Evolutionary conservation across 495 filamentous ascomycete genomes (phyloP), one percentile per base, ranked within the genome.

Genomic region (Aspergillus sclerotiicarbonarius): DNA sequence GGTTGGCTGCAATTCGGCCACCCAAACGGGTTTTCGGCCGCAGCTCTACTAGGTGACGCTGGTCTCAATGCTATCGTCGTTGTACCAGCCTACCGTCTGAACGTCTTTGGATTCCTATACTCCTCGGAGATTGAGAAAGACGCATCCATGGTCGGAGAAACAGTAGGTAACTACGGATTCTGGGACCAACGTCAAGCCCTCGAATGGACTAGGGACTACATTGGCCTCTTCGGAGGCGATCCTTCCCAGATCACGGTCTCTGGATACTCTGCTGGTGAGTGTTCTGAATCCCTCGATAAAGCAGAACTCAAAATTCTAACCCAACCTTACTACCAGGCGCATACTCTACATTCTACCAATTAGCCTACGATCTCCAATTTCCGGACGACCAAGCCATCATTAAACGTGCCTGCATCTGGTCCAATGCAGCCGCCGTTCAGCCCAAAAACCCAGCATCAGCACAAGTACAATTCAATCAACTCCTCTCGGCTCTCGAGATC

Each of bases 41-140:
- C 74, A 47, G 80, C 84, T 12, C 12, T 88, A 71, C 76, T 78
- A 61, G 57, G 75, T 64, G 64, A 81, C 64, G 55, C 82, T 55
- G 55, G 73, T 9, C 71, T 79, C 53, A 71, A 75, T n/a, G 69
- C 86, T 39, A 75, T 90, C 16, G 68, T 83, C 18, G 73, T 90
- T 32, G 84, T 82, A 67, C 86, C 88, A 55, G 87, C 86, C 58
- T 90, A 90, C 62, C 82, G 88, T 3, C 70, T 90, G 18, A 84
- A 84, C 10, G 75, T 87, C 0, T 77, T 91, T 25, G 88, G 88
- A 0, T 91, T 90, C 66, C 63, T 90, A 20, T 77, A 84, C 25
- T 84, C 82, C 1, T 54, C 59, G 2, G 77, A 78, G 60, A 29
- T 84, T 20, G 76, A 77, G 13, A 76, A 80, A 2, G 80, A 83